A percentile compares a stretch with the other conserved stretches of the same genome.
Conservation (phyloP, 306 rosid genomes). For the Vachellia pachyceras region DNA sequence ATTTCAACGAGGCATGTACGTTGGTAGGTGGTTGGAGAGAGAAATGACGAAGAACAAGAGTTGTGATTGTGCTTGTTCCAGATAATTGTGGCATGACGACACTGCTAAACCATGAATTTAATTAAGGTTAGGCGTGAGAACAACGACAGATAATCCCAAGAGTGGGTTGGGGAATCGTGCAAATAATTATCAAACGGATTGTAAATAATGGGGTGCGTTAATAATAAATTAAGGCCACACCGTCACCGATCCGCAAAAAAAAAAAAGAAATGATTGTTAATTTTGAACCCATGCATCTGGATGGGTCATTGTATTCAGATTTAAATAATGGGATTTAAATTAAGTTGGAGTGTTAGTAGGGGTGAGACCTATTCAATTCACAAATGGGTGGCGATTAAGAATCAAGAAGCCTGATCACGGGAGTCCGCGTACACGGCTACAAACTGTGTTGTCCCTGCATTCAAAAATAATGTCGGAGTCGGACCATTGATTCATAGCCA, state of each 20-base stretch:
- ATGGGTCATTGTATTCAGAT: neutral
- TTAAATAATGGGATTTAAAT: neutral
- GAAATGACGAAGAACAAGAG: neutral
- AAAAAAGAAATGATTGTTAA: neutral
- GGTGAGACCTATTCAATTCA: too few relatives aligned
- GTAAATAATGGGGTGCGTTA: neutral
- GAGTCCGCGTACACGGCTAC: too few relatives aligned
- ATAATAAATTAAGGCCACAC: neutral
- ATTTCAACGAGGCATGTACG: neutral
- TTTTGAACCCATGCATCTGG: neutral
- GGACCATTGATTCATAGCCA: too few relatives aligned
- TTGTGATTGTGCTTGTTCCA: neutral
- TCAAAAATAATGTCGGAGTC: too few relatives aligned
- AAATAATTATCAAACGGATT: neutral
- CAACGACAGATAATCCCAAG: neutral
- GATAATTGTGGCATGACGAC: neutral
- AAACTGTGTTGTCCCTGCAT: too few relatives aligned
- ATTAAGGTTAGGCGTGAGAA: neutral
- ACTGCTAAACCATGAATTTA: neutral
- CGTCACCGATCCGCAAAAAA: conserved; percentile 16
- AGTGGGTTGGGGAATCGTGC: neutral
- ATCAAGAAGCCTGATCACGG: too few relatives aligned
- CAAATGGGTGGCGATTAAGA: too few relatives aligned
- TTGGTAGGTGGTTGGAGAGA: neutral
- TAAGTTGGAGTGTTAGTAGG: too few relatives aligned